Evolutionary conservation across 192 early-diverging fungal genomes (phyloP), one percentile per base, ranked within the genome.

Genomic region (Nowakowskiella sp.): DNA sequence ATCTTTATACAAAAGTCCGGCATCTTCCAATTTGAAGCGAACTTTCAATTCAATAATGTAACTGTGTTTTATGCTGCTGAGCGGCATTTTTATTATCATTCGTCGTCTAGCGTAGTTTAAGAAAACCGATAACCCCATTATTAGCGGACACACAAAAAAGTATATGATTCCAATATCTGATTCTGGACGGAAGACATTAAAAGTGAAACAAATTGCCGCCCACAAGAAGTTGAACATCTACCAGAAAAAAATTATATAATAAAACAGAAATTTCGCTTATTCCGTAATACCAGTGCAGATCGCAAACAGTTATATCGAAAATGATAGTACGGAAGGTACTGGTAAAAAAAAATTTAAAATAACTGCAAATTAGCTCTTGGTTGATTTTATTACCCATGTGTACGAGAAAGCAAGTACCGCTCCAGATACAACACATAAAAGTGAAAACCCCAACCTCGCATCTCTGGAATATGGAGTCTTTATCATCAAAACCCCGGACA

Each of bases 271-370:
- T 21, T 1, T 21, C 13, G 27, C 13, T 29, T 19, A 31, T 10
- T 42, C 13, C 19, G 8, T 24, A 7, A 57, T 24, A 21, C 1
- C 1, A 45, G 23, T 9, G 19, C 7, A 31, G 42, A 21, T 28
- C 67, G 47, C 25, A 73, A 55, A 2, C 65, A 43, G 2, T 63
- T 47, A 47, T 62, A 73, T 1, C 43, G 9, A 51, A 54, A 67
- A 53, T 60, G 29, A 48, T 73, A 73, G 57, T 67, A 73, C 4
- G 71, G 67, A 36, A 73, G 62, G 57, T 70, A 73, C 71, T 61
- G 36, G 13, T 19, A 24, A 28, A 63, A 22, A 2, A 2, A 2
- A 25, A 47, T 23, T 4, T 45, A 10, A 16, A 10, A 58, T 26
- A 3, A 32, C 23, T 26, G 29, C 55, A 0, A 60, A 39, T 5